phyloP scores from a whole-genome alignment of 257 asterid genomes.

The Gardenia jasminoides region DNA sequence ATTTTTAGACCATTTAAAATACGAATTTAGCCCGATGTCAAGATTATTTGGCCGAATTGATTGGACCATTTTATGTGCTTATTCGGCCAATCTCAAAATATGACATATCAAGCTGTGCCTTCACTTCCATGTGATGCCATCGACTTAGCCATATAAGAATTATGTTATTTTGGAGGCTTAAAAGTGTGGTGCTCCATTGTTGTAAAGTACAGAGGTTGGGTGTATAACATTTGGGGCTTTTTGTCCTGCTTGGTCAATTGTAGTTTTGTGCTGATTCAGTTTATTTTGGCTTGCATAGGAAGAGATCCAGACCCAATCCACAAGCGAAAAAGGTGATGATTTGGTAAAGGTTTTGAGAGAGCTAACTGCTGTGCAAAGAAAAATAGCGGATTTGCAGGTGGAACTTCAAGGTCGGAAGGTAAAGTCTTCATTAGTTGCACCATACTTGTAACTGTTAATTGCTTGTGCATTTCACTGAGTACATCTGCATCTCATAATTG shows the following conservation, averaged over 20 bases:
- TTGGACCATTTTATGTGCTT: no score
- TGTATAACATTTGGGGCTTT: background rate
- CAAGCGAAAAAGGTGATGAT: constrained; percentile 78
- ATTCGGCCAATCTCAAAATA: no score
- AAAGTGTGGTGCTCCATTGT: background rate
- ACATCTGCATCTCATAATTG: background rate
- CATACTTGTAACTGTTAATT: background rate
- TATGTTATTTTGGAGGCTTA: background rate
- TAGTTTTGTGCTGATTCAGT: constrained; percentile 12
- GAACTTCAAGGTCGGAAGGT: constrained; percentile 99
- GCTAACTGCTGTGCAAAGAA: constrained; percentile 83
- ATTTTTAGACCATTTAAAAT: no score
- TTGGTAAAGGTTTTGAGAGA: constrained; percentile 88
- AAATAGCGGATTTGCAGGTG: constrained; percentile 94
- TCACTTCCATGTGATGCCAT: background rate
- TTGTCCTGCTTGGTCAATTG: background rate
- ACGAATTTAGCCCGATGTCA: no score
- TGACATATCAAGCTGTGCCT: background rate
- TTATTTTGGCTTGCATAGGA: constrained; percentile 50
- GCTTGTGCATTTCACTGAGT: background rate
- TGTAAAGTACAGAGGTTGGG: no score
- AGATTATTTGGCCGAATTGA: no score
- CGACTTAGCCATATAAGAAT: background rate
- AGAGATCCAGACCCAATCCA: constrained; percentile 59
- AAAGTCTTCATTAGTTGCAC: constrained; percentile 3